These are phyloP conservation scores for Leishmania lainsoni DNA, from an alignment of 208 protist species.

Conservation along the genomic window DNA sequence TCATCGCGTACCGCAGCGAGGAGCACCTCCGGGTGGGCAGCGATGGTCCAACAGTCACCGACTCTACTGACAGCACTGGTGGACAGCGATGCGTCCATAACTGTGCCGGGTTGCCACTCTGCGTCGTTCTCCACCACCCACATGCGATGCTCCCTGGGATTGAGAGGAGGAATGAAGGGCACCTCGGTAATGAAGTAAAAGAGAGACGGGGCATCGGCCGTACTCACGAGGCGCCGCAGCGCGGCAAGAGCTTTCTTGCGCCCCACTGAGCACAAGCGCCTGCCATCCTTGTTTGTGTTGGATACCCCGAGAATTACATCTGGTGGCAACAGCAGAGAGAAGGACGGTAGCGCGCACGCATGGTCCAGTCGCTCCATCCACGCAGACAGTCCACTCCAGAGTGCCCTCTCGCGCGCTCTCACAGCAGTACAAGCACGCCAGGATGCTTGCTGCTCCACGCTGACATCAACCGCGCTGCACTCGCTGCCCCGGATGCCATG, in stretches of 20 bases:
- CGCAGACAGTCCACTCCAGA: constrained; percentile 10
- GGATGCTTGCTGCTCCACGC: neutral
- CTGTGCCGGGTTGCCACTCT: neutral
- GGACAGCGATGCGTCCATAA: too few relatives aligned
- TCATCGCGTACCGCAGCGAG: neutral
- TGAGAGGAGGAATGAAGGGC: neutral
- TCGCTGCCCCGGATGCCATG: neutral
- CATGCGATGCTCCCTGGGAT: neutral
- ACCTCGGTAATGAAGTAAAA: constrained; percentile 10
- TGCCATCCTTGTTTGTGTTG: neutral
- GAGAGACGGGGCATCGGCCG: neutral
- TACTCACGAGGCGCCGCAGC: constrained; percentile 21
- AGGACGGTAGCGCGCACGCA: constrained; percentile 13
- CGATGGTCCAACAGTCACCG: neutral
- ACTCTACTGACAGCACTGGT: neutral
- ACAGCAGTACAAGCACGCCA: too few relatives aligned
- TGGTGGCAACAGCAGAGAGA: constrained; percentile 24
- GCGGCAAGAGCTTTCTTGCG: constrained; percentile 13
- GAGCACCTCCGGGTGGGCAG: constrained; percentile 12
- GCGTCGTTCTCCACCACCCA: constrained; percentile 15
- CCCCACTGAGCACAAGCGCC: constrained; percentile 11
- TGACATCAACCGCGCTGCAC: neutral
- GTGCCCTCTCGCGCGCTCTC: constrained; percentile 7
- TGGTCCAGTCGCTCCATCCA: constrained; percentile 19
- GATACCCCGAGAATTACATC: neutral